phyloP scores from a whole-genome alignment of 2,329 filamentous ascomycete species.

The Xylaria arbuscula region DNA sequence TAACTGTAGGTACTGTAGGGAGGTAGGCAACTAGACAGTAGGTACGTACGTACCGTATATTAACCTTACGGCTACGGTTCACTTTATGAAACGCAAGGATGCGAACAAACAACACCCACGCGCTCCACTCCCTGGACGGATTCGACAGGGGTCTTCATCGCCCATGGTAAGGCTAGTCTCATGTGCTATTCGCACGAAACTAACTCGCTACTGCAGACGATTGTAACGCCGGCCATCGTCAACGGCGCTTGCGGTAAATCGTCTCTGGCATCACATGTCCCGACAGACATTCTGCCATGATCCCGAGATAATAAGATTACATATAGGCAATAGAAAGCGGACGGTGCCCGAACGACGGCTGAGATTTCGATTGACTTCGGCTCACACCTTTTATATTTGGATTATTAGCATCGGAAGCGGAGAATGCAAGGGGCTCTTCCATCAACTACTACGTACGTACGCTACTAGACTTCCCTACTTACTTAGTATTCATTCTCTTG shows the following conservation, averaged over 20 bases:
- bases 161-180: slow-evolving; percentile 20
- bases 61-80: slow-evolving; percentile 25
- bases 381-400: background rate
- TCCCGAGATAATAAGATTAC: background rate
- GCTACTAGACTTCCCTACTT: no score
- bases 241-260: slow-evolving; percentile 19
- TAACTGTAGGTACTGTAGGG: background rate
- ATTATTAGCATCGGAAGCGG: slow-evolving; percentile 7
- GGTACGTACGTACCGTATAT: slow-evolving; percentile 22
- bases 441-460: background rate
- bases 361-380: background rate
- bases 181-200: slow-evolving; percentile 3
- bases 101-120: slow-evolving; percentile 30
- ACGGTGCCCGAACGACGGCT: slow-evolving; percentile 19
- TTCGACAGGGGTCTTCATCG: slow-evolving; percentile 27
- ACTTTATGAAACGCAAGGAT: slow-evolving; percentile 34
- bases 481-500: slow-evolving; percentile 12
- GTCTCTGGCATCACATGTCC: slow-evolving; percentile 3
- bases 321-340: slow-evolving; percentile 6
- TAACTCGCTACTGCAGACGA: slow-evolving; percentile 12
- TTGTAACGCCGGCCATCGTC: slow-evolving; percentile 16
- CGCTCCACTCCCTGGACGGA: slow-evolving; percentile 29
- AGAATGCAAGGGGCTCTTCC: slow-evolving; percentile 12
- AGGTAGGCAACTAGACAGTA: background rate
- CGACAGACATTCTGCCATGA: background rate